phyloP scores from a whole-genome alignment of 2,329 filamentous ascomycete species.

The Aquanectria penicillioides region DNA sequence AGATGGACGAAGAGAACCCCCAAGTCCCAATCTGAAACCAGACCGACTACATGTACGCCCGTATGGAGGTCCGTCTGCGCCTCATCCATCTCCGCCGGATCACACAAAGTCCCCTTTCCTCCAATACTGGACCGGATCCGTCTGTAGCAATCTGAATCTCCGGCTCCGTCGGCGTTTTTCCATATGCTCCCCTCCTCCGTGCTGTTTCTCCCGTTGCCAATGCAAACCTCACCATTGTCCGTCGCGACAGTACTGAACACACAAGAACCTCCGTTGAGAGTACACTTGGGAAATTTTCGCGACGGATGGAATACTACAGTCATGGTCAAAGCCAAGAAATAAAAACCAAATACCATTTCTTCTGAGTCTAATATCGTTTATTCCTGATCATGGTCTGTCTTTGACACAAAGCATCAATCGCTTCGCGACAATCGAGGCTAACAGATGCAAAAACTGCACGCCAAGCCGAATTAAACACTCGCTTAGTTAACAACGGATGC shows the following conservation, averaged over 20 bases:
- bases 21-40: background rate
- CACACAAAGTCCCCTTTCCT: background rate
- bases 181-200: background rate
- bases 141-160: background rate
- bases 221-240: background rate
- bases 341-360: no score
- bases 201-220: background rate
- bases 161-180: slow-evolving; percentile 16
- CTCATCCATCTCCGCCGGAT: background rate
- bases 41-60: background rate
- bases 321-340: no score
- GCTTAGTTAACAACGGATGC: no score
- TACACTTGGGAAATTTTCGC: background rate
- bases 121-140: slow-evolving; percentile 12
- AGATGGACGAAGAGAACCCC: background rate
- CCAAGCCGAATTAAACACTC: no score
- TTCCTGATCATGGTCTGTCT: no score
- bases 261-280: background rate
- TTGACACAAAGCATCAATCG: no score
- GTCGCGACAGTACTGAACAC: no score
- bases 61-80: slow-evolving; percentile 4
- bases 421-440: no score
- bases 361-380: no score
- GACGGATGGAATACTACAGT: background rate
- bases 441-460: no score